Percentiles rank a stretch among this genome's conserved stretches.
Conservation (phyloP, 306 rosid genomes). For the Trifolium repens region DNA sequence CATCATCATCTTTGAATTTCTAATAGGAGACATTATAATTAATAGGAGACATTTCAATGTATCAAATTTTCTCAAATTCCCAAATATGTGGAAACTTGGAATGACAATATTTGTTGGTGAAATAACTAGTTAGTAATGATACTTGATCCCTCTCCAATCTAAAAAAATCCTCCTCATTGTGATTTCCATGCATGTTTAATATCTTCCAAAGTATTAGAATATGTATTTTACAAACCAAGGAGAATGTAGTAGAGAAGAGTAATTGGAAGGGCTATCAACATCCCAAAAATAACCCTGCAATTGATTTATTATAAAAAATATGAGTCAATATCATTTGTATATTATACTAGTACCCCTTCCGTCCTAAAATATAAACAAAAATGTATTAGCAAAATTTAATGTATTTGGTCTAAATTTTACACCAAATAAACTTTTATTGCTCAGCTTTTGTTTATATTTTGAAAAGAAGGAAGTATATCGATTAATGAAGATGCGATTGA, state of each 20-base stretch:
- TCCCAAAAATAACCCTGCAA: slow-evolving; percentile 67
- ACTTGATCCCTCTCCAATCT: neutral
- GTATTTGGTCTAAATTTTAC: no score
- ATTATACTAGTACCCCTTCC: no score
- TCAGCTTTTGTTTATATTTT: no score
- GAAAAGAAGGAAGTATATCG: no score
- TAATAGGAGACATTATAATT: slow-evolving; percentile 1
- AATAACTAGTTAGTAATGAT: slow-evolving; percentile 30
- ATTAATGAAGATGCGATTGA: neutral
- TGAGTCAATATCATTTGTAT: neutral
- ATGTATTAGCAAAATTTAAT: no score
- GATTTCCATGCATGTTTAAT: slow-evolving; percentile 28
- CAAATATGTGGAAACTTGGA: slow-evolving; percentile 48
- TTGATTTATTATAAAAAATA: neutral
- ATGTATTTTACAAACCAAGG: slow-evolving; percentile 48
- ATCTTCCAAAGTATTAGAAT: slow-evolving; percentile 21
- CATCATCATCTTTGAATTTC: slow-evolving; percentile 41
- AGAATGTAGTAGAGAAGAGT: slow-evolving; percentile 62
- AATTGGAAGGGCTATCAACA: slow-evolving; percentile 64
- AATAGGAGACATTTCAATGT: slow-evolving; percentile 24
- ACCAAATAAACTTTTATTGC: no score
- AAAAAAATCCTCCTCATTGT: slow-evolving; percentile 33
- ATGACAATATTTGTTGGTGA: slow-evolving; percentile 34
- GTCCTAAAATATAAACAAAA: no score
- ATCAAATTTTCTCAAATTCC: slow-evolving; percentile 44